Evolutionary conservation across 257 asterid genomes (phyloP).

Genomic region (Cinchona pubescens): DNA sequence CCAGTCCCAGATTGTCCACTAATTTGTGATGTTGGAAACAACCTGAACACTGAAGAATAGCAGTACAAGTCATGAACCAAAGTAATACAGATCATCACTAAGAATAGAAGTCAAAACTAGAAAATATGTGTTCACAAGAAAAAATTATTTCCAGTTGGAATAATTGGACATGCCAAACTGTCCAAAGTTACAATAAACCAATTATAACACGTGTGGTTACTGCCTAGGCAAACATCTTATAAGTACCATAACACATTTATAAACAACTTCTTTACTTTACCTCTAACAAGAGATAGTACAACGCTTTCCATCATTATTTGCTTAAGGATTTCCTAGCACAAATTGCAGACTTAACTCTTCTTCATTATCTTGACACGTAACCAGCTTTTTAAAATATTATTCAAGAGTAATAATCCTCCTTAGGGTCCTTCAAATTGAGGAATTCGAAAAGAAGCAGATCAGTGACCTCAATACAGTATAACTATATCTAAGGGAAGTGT

Average conservation of each 20-base stretch:
- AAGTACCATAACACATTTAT: background rate
- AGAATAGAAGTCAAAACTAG: background rate
- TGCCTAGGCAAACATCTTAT: background rate
- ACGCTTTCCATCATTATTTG: background rate
- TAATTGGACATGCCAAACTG: background rate
- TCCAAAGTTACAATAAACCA: background rate
- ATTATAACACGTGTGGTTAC: background rate
- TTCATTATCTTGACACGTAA: background rate
- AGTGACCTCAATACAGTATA: background rate
- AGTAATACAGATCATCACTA: background rate
- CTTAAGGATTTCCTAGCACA: background rate
- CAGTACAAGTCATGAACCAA: slow-evolving; percentile 4
- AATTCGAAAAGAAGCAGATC: background rate
- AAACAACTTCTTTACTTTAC: background rate
- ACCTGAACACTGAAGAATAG: slow-evolving; percentile 69
- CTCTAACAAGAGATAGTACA: background rate
- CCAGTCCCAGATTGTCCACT: slow-evolving; percentile 92
- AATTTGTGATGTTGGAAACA: slow-evolving; percentile 84
- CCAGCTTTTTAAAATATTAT: background rate
- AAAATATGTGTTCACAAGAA: slow-evolving; percentile 10
- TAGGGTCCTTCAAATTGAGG: background rate
- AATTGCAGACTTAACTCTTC: background rate
- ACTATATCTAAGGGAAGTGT: background rate
- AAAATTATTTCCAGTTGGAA: background rate
- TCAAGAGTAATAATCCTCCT: background rate